These are phyloP conservation scores for Hypoxylon sp. DNA, from an alignment of 2,329 filamentous ascomycete species.

Conservation along the genomic window DNA sequence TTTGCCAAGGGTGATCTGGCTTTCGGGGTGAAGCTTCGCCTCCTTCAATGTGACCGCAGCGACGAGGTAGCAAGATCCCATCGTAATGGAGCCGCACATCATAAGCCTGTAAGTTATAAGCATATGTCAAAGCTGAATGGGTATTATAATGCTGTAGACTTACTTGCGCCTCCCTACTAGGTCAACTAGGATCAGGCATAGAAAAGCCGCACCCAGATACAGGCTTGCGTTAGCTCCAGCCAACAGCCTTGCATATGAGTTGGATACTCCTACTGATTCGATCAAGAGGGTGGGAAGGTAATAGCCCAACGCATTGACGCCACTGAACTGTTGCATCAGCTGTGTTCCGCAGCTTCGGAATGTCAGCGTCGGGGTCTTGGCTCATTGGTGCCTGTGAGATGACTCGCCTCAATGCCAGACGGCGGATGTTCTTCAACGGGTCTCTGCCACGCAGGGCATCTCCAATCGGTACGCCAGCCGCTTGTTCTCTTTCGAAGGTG, in stretches of 20 bases:
- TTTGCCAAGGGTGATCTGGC: slow-evolving; percentile 24
- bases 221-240: slow-evolving; percentile 27
- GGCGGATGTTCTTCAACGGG: slow-evolving; percentile 12
- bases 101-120: slow-evolving; percentile 25
- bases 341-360: slow-evolving; percentile 31
- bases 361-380: slow-evolving; percentile 14
- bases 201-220: slow-evolving; percentile 30
- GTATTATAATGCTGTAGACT: neutral
- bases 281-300: slow-evolving; percentile 31
- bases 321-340: slow-evolving; percentile 38
- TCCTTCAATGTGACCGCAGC: slow-evolving; percentile 29
- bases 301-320: slow-evolving; percentile 31
- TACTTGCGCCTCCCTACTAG: slow-evolving; percentile 28
- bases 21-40: slow-evolving; percentile 25
- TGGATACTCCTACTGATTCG: slow-evolving; percentile 33
- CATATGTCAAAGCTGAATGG: neutral
- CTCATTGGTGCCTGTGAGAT: neutral
- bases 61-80: slow-evolving; percentile 31
- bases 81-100: slow-evolving; percentile 32
- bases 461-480: slow-evolving; percentile 7
- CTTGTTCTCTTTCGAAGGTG: slow-evolving; percentile 45
- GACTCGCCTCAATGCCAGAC: slow-evolving; percentile 25
- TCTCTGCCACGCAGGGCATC: slow-evolving; percentile 22
- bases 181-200: slow-evolving; percentile 27
- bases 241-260: slow-evolving; percentile 26